Conservation (phyloP, 1,284 basidiomycete species). For the Irpex sp. region DNA sequence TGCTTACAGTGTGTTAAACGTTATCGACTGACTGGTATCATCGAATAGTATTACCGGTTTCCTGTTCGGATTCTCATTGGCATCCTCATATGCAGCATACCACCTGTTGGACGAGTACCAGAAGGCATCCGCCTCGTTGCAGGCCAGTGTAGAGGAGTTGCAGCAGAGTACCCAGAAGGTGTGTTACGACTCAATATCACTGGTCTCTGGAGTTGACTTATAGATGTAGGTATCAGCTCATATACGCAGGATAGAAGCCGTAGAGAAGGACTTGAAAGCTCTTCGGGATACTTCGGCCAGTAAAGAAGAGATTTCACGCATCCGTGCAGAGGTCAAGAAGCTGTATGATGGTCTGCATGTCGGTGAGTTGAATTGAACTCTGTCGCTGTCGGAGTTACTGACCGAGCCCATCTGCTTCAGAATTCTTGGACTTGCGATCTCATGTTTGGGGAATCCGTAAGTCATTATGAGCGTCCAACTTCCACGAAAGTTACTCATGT, state of each 20-base stretch:
- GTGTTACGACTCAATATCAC: constrained; percentile 6
- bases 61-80: constrained; percentile 82
- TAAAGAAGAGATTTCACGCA: constrained; percentile 74
- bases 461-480: constrained; percentile 27
- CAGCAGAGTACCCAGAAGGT: constrained; percentile 82
- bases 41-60: constrained; percentile 76
- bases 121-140: constrained; percentile 74
- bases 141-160: constrained; percentile 83
- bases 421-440: constrained; percentile 70
- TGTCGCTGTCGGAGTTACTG: background rate
- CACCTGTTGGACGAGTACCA: constrained; percentile 89
- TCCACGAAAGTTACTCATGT: constrained; percentile 8
- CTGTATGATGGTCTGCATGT: constrained; percentile 76
- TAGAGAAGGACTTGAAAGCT: constrained; percentile 83
- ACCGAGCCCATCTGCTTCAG: constrained; percentile 21
- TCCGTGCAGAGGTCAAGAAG: constrained; percentile 84
- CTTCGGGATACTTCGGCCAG: constrained; percentile 59
- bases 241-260: constrained; percentile 78
- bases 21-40: background rate
- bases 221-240: constrained; percentile 74
- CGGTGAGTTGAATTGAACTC: constrained; percentile 40
- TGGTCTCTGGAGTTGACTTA: background rate
- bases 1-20: background rate
- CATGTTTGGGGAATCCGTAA: constrained; percentile 82
- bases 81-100: constrained; percentile 81